These are phyloP conservation scores for Boletus calvinii DNA, from an alignment of 1,284 basidiomycete genomes.

Conservation along the genomic window DNA sequence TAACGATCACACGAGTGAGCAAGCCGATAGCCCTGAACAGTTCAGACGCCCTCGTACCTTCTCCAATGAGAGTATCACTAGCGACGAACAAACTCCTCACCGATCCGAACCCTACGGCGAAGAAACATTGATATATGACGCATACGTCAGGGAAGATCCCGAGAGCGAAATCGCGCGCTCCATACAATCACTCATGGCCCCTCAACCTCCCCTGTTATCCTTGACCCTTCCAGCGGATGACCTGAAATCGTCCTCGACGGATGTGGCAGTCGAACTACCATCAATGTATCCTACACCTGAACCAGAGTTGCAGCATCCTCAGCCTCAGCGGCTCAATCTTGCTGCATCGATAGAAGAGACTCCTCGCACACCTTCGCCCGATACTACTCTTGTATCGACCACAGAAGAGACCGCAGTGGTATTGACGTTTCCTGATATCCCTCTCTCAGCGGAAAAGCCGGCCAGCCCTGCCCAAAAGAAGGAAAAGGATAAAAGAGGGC, in stretches of 20 bases:
- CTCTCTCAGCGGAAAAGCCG: conserved; percentile 31
- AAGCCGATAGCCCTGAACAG: conserved; percentile 47
- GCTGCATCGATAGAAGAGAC: conserved; percentile 35
- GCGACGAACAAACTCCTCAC: conserved; percentile 25
- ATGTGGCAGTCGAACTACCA: conserved; percentile 31
- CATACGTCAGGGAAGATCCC: conserved; percentile 63
- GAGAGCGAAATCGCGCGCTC: conserved; percentile 48
- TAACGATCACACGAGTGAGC: conserved; percentile 58
- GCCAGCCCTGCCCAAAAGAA: conserved; percentile 46
- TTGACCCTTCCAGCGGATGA: conserved; percentile 30
- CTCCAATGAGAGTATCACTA: conserved; percentile 45
- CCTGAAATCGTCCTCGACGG: conserved; percentile 36
- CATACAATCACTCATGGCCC: conserved; percentile 24
- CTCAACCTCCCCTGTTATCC: conserved; percentile 30
- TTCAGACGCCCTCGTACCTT: conserved; percentile 42
- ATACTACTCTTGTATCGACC: conserved; percentile 29
- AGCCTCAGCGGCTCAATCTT: conserved; percentile 42
- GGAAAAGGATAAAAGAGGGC: conserved; percentile 77
- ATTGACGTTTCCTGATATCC: conserved; percentile 26
- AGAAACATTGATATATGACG: conserved; percentile 78
- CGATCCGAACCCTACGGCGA: conserved; percentile 74
- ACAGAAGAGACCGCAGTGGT: conserved; percentile 32
- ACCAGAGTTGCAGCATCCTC: conserved; percentile 59
- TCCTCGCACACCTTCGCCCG: conserved; percentile 48
- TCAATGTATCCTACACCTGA: conserved; percentile 22